Evolutionary conservation across 306 rosid genomes (phyloP).

Genomic region (Cicer bijugum): DNA sequence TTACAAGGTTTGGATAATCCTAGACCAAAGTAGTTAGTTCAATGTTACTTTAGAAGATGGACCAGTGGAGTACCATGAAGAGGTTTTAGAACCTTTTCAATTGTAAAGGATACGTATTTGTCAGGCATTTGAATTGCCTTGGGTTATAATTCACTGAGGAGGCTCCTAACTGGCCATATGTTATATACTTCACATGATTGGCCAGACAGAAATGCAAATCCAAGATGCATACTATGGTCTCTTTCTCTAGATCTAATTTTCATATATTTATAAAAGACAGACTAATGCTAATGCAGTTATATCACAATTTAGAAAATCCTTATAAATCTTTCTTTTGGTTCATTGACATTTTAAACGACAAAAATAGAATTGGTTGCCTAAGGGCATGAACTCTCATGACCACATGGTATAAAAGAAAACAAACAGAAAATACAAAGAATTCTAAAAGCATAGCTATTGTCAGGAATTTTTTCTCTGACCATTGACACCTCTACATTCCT

Average conservation of each 20-base stretch:
- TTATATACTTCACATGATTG: slow-evolving; percentile 5
- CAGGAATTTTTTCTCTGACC: background rate
- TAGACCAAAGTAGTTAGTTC: background rate
- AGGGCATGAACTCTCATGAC: slow-evolving; percentile 20
- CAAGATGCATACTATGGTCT: background rate
- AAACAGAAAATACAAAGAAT: slow-evolving; percentile 1
- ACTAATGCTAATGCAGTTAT: slow-evolving; percentile 10
- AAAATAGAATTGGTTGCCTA: background rate
- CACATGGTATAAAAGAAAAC: slow-evolving; percentile 10
- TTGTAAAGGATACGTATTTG: slow-evolving; percentile 17
- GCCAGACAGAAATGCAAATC: slow-evolving; percentile 4
- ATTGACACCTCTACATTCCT: background rate
- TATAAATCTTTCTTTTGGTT: background rate
- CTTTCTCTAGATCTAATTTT: slow-evolving; percentile 7
- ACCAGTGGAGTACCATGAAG: background rate
- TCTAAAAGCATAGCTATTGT: background rate
- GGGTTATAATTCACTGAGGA: slow-evolving; percentile 21
- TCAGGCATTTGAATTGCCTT: slow-evolving; percentile 3
- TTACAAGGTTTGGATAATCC: slow-evolving; percentile 9
- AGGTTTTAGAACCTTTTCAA: background rate
- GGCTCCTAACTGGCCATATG: slow-evolving; percentile 10
- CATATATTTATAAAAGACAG: background rate
- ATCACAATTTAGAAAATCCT: slow-evolving; percentile 7
- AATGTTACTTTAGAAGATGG: slow-evolving; percentile 10
- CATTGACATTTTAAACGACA: slow-evolving; percentile 12